Percentiles rank a stretch among this genome's conserved stretches.
These are phyloP conservation scores for Panicum virgatum DNA, from an alignment of 202 grass and related monocot species.

Conservation along the genomic window DNA sequence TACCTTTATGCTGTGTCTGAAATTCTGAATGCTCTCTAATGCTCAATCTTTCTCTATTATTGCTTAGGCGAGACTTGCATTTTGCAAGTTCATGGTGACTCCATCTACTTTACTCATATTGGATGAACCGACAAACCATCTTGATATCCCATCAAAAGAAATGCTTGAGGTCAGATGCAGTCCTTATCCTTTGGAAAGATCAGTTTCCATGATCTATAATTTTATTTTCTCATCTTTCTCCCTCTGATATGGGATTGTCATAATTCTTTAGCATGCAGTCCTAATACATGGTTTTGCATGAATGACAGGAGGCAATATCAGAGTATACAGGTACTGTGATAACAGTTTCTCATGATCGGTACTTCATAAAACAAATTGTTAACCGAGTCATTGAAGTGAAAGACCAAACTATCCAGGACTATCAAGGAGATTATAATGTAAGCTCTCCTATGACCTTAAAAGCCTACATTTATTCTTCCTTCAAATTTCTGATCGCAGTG, in stretches of 20 bases:
- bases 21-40: neutral
- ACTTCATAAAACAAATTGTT: slow-evolving; percentile 95
- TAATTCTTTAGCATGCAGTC: slow-evolving; percentile 22
- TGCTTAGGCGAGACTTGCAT: slow-evolving; percentile 87
- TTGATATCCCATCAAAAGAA: slow-evolving; percentile 99
- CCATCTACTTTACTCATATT: slow-evolving; percentile 95
- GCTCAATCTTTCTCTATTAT: slow-evolving; percentile 28
- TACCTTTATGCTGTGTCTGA: neutral
- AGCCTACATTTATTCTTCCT: neutral
- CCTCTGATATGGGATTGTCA: neutral
- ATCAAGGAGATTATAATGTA: slow-evolving; percentile 97
- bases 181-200: slow-evolving; percentile 12
- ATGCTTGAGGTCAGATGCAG: slow-evolving; percentile 85
- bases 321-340: slow-evolving; percentile 88
- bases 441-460: slow-evolving; percentile 37
- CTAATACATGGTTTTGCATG: slow-evolving; percentile 34
- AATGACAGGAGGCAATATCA: slow-evolving; percentile 87
- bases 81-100: slow-evolving; percentile 99
- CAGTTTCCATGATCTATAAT: neutral
- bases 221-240: slow-evolving; percentile 9
- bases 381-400: slow-evolving; percentile 96
- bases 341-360: slow-evolving; percentile 96
- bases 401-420: slow-evolving; percentile 79
- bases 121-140: slow-evolving; percentile 99
- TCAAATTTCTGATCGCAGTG: neutral